phyloP scores from a whole-genome alignment of 2,329 filamentous ascomycete species.

The Cercospora sp. region DNA sequence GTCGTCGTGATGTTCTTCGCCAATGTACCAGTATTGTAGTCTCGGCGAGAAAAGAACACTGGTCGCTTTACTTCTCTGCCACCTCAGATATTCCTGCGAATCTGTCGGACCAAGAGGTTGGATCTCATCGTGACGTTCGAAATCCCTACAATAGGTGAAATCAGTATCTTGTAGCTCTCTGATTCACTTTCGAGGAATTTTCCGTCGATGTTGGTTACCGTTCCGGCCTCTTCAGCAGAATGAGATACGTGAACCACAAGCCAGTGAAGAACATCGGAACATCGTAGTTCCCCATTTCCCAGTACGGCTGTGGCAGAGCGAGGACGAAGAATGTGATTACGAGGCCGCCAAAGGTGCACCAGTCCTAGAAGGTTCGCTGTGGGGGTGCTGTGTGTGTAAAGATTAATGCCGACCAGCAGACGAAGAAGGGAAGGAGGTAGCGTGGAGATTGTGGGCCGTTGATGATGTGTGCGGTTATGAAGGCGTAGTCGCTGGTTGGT shows the following conservation, averaged over 20 bases:
- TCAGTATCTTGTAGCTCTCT: background rate
- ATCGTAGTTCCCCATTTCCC: constrained; percentile 5
- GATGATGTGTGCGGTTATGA: background rate
- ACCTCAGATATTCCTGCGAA: background rate
- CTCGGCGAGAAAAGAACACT: background rate
- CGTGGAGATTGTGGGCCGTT: background rate
- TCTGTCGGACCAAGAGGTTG: background rate
- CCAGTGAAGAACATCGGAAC: background rate
- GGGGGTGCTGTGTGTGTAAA: background rate
- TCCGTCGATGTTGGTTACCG: background rate
- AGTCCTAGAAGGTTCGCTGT: background rate
- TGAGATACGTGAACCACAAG: background rate
- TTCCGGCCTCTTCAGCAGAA: background rate
- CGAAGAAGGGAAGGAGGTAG: background rate
- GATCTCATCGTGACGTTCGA: background rate
- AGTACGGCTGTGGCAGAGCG: background rate
- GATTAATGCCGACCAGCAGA: background rate
- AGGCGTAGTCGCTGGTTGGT: background rate
- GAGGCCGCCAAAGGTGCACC: background rate
- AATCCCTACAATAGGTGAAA: background rate
- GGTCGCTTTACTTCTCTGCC: background rate
- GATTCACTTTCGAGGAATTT: too few species aligned
- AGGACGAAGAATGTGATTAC: background rate
- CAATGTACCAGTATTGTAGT: background rate
- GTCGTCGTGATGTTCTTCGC: background rate